phyloP scores from a whole-genome alignment of 1,284 basidiomycete species.

The Cutaneotrichosporon mucoides region DNA sequence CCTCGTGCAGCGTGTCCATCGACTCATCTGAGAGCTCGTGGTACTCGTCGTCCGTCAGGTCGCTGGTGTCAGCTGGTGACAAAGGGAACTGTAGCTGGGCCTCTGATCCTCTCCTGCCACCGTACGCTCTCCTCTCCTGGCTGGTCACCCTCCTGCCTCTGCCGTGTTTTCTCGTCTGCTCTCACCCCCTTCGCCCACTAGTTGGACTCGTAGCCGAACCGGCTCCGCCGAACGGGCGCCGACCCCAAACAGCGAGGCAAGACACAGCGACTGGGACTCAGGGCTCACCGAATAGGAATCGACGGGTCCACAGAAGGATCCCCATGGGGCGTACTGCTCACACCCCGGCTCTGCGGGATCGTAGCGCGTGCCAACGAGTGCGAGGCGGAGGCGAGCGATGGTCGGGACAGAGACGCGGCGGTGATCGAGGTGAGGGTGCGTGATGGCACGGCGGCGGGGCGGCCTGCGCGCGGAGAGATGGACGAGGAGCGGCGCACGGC shows the following conservation, averaged over 20 bases:
- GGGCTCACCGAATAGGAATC: conserved; percentile 15
- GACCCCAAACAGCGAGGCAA: too few species aligned
- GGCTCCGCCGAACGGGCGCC: too few species aligned
- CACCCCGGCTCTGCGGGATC: background rate
- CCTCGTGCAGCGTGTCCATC: conserved; percentile 77
- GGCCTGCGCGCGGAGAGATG: background rate
- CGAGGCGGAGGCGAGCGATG: background rate
- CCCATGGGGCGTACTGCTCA: conserved; percentile 14
- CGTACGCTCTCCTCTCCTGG: too few species aligned
- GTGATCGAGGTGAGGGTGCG: background rate
- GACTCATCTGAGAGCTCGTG: conserved; percentile 71
- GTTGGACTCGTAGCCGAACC: too few species aligned
- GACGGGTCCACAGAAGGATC: conserved; percentile 16
- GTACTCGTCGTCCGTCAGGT: conserved; percentile 54
- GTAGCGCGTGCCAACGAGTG: too few species aligned
- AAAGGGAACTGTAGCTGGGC: too few species aligned
- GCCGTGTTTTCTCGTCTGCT: too few species aligned
- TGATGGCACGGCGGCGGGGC: background rate
- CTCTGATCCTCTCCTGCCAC: too few species aligned
- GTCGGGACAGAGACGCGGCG: background rate
- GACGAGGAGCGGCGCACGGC: background rate
- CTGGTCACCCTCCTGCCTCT: too few species aligned
- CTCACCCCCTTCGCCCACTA: too few species aligned
- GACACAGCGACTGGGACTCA: too few species aligned
- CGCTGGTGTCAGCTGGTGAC: conserved; percentile 8